Conservation (phyloP, 2,329 filamentous ascomycete genomes). For the Decorospora gaudefroyi region DNA sequence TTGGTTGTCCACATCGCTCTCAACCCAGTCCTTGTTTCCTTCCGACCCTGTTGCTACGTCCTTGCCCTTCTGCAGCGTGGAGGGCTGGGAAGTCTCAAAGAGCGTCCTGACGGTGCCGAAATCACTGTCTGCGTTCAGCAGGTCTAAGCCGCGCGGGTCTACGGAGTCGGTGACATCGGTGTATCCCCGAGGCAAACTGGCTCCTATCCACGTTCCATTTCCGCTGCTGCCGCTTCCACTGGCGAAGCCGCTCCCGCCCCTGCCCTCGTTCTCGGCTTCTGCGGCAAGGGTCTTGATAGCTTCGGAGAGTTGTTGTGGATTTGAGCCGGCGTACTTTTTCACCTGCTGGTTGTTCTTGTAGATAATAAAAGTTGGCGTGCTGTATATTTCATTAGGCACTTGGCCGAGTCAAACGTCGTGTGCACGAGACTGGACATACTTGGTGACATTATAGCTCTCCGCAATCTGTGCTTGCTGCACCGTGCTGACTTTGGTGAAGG, state of each 20-base stretch:
- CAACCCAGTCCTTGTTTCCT: slow-evolving; percentile 77
- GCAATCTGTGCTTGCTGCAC: slow-evolving; percentile 77
- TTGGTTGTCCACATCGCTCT: slow-evolving; percentile 97
- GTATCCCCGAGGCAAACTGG: slow-evolving; percentile 77
- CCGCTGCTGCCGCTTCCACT: slow-evolving; percentile 44
- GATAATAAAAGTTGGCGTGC: slow-evolving; percentile 90
- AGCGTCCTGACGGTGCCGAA: slow-evolving; percentile 73
- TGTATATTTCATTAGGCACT: slow-evolving; percentile 32
- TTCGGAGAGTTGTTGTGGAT: slow-evolving; percentile 70
- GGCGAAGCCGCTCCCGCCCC: slow-evolving; percentile 50
- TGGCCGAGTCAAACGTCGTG: slow-evolving; percentile 1
- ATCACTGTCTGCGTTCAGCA: slow-evolving; percentile 83
- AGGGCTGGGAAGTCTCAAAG: slow-evolving; percentile 72
- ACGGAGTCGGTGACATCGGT: slow-evolving; percentile 80
- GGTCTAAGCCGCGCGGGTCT: slow-evolving; percentile 77
- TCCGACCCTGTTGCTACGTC: slow-evolving; percentile 60
- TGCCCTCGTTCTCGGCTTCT: slow-evolving; percentile 60
- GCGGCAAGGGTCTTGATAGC: slow-evolving; percentile 71
- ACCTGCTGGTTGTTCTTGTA: slow-evolving; percentile 69
- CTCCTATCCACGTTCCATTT: slow-evolving; percentile 69
- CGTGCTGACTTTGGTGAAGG: slow-evolving; percentile 85
- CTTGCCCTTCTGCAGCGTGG: slow-evolving; percentile 57
- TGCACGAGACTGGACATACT: slow-evolving; percentile 51
- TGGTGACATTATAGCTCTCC: slow-evolving; percentile 71
- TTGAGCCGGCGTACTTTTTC: slow-evolving; percentile 73